Percentiles rank a stretch among this genome's conserved stretches.
Conservation (phyloP, 2,329 filamentous ascomycete genomes). For the Fusarium falciforme region DNA sequence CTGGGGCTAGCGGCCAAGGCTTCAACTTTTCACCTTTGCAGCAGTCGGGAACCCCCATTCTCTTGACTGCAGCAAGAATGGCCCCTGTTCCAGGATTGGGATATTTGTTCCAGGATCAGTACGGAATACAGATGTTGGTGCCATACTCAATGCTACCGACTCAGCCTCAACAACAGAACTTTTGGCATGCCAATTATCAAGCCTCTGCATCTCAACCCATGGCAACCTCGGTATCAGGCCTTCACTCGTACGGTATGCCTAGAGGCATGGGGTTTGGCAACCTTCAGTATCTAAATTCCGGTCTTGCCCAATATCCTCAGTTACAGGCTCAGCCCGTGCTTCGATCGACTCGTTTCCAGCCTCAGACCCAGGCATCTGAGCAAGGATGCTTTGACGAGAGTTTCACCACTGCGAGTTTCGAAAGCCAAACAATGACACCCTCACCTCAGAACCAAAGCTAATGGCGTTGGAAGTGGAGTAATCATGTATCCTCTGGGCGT, state of each 20-base stretch:
- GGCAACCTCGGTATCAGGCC: neutral
- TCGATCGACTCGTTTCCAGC: neutral
- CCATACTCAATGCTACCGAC: neutral
- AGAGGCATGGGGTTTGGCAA: neutral
- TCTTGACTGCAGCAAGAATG: neutral
- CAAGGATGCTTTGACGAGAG: neutral
- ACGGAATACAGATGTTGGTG: neutral
- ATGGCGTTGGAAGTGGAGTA: neutral
- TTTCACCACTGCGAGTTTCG: neutral
- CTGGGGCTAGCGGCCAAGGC: neutral
- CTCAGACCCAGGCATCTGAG: neutral
- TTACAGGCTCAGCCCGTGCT: neutral
- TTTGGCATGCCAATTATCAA: neutral
- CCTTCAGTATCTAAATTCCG: neutral
- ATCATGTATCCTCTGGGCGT: neutral
- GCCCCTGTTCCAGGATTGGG: neutral
- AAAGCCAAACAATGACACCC: neutral
- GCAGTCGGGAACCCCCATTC: neutral
- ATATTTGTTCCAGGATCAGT: neutral
- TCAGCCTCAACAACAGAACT: neutral
- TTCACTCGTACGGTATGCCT: neutral
- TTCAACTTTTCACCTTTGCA: neutral
- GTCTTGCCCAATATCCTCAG: neutral
- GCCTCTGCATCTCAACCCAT: neutral
- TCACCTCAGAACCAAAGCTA: neutral